These are phyloP conservation scores for Chenopodium suecicum DNA, from an alignment of 148 eudicot genomes.

Conservation along the genomic window DNA sequence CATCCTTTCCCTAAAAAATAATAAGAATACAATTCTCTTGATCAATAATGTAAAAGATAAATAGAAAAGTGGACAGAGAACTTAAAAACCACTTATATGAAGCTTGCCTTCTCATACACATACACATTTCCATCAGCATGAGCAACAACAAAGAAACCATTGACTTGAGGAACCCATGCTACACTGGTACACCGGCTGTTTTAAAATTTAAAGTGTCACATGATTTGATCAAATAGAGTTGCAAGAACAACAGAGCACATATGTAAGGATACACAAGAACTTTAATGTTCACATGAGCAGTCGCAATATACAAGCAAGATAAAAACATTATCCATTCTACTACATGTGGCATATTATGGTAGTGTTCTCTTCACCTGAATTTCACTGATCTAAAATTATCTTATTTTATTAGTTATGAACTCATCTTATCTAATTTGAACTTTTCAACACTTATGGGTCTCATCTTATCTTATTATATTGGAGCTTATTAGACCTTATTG, in stretches of 20 bases:
- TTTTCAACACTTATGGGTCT: no score
- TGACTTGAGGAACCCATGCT: conserved; percentile 80
- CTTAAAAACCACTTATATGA: conserved; percentile 1
- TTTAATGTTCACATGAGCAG: background rate
- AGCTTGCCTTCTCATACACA: conserved; percentile 78
- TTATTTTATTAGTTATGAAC: no score
- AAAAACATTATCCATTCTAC: background rate
- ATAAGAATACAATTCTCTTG: background rate
- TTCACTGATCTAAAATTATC: no score
- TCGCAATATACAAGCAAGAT: background rate
- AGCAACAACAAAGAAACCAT: conserved; percentile 70
- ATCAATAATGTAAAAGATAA: background rate
- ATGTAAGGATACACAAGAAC: background rate
- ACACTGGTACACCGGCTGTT: conserved; percentile 73
- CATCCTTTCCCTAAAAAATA: conserved; percentile 65
- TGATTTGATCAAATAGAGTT: background rate
- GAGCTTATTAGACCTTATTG: no score
- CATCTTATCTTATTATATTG: no score
- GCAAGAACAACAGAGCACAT: background rate
- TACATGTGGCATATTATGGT: background rate
- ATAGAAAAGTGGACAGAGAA: background rate
- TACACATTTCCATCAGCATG: conserved; percentile 87
- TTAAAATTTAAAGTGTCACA: conserved; percentile 8
- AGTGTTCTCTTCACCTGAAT: no score
- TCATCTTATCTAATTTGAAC: no score